Evolutionary conservation across 441 rosid species (phyloP).

Genomic region (Omphalea diandra): DNA sequence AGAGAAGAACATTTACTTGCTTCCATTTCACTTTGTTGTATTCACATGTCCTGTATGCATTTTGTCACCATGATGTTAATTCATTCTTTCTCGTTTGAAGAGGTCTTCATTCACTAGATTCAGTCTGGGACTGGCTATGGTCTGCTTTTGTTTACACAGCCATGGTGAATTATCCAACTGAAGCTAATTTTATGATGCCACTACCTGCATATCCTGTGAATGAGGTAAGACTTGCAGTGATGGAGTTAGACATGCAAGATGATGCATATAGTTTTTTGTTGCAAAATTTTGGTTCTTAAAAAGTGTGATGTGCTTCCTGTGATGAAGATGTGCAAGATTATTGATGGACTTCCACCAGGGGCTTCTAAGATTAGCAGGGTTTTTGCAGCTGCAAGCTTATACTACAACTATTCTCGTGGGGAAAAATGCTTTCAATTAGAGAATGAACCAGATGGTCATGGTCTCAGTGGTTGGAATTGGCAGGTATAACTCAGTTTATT

Average conservation of each 20-base stretch:
- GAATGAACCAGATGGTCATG: slow-evolving; percentile 51
- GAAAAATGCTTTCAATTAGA: slow-evolving; percentile 64
- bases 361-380: slow-evolving; percentile 52
- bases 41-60: neutral
- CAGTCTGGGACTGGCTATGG: slow-evolving; percentile 59
- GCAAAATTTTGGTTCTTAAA: neutral
- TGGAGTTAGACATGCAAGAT: neutral
- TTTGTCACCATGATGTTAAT: slow-evolving; percentile 3
- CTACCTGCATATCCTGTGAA: slow-evolving; percentile 73
- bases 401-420: slow-evolving; percentile 57
- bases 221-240: slow-evolving; percentile 34
- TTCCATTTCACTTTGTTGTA: neutral
- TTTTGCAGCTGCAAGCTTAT: slow-evolving; percentile 77
- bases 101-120: slow-evolving; percentile 41
- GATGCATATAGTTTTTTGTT: neutral
- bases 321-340: slow-evolving; percentile 71
- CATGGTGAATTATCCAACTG: slow-evolving; percentile 75
- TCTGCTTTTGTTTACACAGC: slow-evolving; percentile 63
- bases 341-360: slow-evolving; percentile 49
- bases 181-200: slow-evolving; percentile 71
- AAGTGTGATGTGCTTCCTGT: neutral
- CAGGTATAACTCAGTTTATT: slow-evolving; percentile 40
- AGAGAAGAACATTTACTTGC: neutral
- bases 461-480: slow-evolving; percentile 73
- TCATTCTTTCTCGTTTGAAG: slow-evolving; percentile 31